These are phyloP conservation scores for Euclidium syriacum DNA, from an alignment of 345 rosid genomes.

Conservation along the genomic window DNA sequence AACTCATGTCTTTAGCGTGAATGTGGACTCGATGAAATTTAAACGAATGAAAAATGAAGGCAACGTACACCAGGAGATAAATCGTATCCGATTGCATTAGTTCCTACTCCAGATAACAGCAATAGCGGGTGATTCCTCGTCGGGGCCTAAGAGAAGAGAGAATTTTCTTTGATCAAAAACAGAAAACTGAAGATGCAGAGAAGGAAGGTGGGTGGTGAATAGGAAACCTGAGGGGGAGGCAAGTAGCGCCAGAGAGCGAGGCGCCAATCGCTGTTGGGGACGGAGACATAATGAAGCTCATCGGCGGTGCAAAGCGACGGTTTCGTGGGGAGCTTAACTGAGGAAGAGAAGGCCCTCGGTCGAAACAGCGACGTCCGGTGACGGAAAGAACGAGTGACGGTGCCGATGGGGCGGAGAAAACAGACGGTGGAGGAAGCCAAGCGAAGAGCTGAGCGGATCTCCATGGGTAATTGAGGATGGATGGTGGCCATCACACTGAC, in stretches of 20 bases:
- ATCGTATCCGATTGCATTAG: slow-evolving; percentile 94
- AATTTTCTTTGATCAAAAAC: not conserved
- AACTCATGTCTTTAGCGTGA: not conserved
- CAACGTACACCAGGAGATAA: slow-evolving; percentile 69
- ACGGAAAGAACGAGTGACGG: slow-evolving; percentile 12
- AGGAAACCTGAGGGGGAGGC: slow-evolving; percentile 39
- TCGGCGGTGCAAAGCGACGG: slow-evolving; percentile 88
- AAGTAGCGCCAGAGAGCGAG: slow-evolving; percentile 94
- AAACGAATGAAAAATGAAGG: not conserved
- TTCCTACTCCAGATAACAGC: slow-evolving; percentile 90
- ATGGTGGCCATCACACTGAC: slow-evolving; percentile 24
- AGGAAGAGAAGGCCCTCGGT: slow-evolving; percentile 30
- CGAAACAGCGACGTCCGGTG: slow-evolving; percentile 12
- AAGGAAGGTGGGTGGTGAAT: not conserved
- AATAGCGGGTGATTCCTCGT: slow-evolving; percentile 79
- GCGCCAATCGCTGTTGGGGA: slow-evolving; percentile 67
- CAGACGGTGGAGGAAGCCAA: slow-evolving; percentile 38
- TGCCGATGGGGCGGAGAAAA: slow-evolving; percentile 3
- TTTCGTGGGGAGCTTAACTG: slow-evolving; percentile 38
- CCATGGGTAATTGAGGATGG: slow-evolving; percentile 36
- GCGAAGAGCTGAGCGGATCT: slow-evolving; percentile 48
- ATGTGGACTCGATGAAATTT: not conserved
- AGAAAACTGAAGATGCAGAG: not conserved
- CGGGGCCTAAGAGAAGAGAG: slow-evolving; percentile 46
- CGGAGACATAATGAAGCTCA: slow-evolving; percentile 84